Base-by-base conservation (phyloP, 2,329 filamentous ascomycete species). In the Pseudocercospora fijiensis region DNA sequence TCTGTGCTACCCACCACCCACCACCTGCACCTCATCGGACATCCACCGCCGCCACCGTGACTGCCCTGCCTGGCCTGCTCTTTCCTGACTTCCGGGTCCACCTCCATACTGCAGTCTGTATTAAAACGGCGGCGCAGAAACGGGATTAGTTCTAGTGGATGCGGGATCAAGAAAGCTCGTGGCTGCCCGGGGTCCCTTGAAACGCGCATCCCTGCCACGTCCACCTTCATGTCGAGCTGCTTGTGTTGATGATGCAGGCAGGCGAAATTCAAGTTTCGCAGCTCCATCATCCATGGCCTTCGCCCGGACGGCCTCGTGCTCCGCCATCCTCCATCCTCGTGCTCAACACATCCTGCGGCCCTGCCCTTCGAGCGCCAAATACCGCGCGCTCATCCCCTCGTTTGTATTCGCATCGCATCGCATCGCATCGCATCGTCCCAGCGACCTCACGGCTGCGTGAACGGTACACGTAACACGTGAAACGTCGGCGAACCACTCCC, bases 241-340 rank as follows among this genome's bases (percentile, higher is more conserved):
- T 26, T 58, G n/a, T n/a, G n/a, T n/a, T n/a, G n/a, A n/a, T n/a
- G n/a, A n/a, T n/a, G n/a, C 11, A 57, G 55, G 60, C 64, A 63
- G 64, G 61, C 64, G 47, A 43, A 47, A 60, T 62, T 59, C 65
- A 62, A 67, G 65, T 67, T 65, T 63, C 60, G 43, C 41, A 28
- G 30, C 27, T 27, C 60, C 16, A 64, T 57, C n/a, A n/a, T n/a
- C n/a, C n/a, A 27, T 22, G 22, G 8, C 9, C 41, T 56, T 20
- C 33, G 33, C n/a, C 51, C 27, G 56, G n/a, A 13, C 47, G 7
- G 16, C 28, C 47, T 43, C 45, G 20, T 30, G 26, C 47, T 55
- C 11, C n/a, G n/a, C n/a, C n/a, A n/a, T n/a, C n/a, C n/a, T n/a
- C n/a, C n/a, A n/a, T n/a, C 28, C 47, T 43, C 45, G 20, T 30